Evolutionary conservation across 1,284 basidiomycete species (phyloP).

Genomic region (Sutorius eximius): DNA sequence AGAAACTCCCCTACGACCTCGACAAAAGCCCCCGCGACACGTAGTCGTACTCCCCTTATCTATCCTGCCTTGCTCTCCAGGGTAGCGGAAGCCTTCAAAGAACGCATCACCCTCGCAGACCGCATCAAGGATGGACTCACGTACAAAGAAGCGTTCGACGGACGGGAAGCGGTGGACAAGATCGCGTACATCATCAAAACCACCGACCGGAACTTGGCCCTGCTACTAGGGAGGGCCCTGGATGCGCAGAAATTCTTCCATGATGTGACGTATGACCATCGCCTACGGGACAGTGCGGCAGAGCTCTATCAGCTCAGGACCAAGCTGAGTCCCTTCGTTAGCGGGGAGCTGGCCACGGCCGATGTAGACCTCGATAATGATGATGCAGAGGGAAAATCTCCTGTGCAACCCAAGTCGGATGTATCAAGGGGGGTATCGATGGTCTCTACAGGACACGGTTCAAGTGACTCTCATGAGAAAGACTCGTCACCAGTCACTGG

Average conservation of each 20-base stretch:
- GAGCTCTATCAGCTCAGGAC: conserved; percentile 94
- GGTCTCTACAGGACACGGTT: conserved; percentile 42
- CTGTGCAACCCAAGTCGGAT: conserved; percentile 24
- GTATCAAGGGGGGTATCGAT: conserved; percentile 26
- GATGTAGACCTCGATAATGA: conserved; percentile 31
- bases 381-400: conserved; percentile 35
- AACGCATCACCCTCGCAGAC: conserved; percentile 77
- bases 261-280: conserved; percentile 98
- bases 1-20: conserved; percentile 53
- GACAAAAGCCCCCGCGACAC: conserved; percentile 36
- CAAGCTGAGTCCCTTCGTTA: conserved; percentile 75
- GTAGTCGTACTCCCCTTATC: conserved; percentile 66
- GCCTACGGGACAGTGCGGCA: conserved; percentile 83
- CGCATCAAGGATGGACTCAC: conserved; percentile 92
- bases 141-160: conserved; percentile 96
- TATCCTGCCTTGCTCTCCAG: conserved; percentile 94
- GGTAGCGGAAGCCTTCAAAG: conserved; percentile 91
- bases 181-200: conserved; percentile 98
- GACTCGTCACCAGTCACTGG: conserved; percentile 42
- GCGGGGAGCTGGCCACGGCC: conserved; percentile 59
- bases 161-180: conserved; percentile 93
- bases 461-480: conserved; percentile 43
- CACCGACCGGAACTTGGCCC: conserved; percentile 92
- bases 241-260: conserved; percentile 99
- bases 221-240: conserved; percentile 90